Conservation (phyloP, 2,329 filamentous ascomycete species). For the Trichoderma afroharzianum region DNA sequence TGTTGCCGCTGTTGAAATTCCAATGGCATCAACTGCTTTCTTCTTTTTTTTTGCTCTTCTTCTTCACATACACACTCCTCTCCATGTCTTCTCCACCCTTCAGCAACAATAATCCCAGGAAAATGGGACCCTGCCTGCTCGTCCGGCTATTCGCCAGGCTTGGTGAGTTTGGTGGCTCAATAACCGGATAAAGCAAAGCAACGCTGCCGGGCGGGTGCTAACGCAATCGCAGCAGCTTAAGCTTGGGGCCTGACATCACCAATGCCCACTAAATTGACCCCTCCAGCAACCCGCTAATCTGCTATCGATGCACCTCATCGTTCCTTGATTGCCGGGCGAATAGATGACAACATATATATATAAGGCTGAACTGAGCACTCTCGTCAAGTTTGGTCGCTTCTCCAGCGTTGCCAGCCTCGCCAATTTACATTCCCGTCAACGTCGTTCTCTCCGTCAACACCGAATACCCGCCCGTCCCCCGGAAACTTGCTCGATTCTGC, state of each 20-base stretch:
- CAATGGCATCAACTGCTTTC: neutral
- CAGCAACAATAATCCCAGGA: neutral
- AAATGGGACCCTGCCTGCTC: no score
- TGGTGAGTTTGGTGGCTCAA: neutral
- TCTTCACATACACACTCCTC: neutral
- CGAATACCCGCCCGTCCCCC: neutral
- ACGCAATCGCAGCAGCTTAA: neutral
- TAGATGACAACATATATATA: neutral
- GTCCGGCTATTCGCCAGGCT: neutral
- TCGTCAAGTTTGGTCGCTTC: neutral
- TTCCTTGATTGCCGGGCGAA: neutral
- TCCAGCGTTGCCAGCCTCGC: no score
- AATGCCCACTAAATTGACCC: neutral
- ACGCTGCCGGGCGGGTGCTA: neutral
- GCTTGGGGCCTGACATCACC: slow-evolving; percentile 8
- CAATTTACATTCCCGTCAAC: rapidly evolving
- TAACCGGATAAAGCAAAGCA: neutral
- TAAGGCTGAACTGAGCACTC: neutral
- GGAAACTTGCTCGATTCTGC: neutral
- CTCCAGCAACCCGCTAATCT: neutral
- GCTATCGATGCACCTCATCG: neutral
- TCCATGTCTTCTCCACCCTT: neutral
- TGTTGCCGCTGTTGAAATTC: neutral
- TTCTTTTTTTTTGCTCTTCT: no score
- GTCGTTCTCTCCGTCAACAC: neutral